Evolutionary conservation across 305 asterid species (phyloP).

Genomic region (Solanum hybrid): DNA sequence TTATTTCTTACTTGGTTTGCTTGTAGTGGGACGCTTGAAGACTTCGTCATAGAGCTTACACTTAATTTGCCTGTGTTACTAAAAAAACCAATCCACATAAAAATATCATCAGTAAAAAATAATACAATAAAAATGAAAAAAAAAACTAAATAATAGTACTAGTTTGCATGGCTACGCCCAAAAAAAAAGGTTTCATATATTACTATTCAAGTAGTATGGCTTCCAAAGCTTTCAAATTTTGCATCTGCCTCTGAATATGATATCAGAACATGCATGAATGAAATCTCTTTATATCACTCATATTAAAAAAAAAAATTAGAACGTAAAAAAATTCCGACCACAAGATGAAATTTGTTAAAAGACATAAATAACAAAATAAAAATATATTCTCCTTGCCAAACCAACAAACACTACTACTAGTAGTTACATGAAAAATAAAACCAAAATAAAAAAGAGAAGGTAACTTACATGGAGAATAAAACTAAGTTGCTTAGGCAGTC

Average conservation of each 20-base stretch:
- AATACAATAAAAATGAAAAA: no score
- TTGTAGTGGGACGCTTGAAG: neutral
- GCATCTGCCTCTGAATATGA: no score
- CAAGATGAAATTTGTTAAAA: neutral
- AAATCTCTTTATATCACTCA: no score
- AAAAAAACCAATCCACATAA: neutral
- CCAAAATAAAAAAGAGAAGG: neutral
- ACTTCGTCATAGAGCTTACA: neutral
- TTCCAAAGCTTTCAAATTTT: no score
- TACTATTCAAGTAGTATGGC: no score
- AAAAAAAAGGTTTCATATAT: no score
- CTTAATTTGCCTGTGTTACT: neutral
- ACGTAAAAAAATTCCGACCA: neutral
- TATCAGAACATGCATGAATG: no score
- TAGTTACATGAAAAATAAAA: neutral
- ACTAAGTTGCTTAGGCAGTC: neutral
- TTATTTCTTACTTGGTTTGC: neutral
- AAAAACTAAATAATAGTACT: no score
- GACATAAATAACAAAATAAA: neutral
- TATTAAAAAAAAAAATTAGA: neutral
- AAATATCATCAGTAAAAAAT: neutral
- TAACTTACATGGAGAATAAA: neutral
- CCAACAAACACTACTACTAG: neutral
- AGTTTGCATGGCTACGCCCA: no score
- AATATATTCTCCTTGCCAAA: neutral